These are phyloP conservation scores for Amanita thiersii DNA, from an alignment of 768 basidiomycete genomes.

Conservation along the genomic window DNA sequence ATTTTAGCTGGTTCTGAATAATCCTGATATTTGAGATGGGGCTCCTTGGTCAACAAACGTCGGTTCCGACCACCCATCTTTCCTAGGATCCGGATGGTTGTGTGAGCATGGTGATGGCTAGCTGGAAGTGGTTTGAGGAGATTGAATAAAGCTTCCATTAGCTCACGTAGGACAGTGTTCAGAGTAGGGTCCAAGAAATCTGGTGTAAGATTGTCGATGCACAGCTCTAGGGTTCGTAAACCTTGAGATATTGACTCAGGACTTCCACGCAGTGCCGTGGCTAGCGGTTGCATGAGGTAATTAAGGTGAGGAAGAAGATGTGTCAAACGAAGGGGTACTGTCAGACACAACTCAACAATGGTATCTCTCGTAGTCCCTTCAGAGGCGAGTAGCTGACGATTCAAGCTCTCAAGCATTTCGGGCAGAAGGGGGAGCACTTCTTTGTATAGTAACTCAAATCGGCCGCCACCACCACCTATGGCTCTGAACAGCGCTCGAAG, in stretches of 20 bases:
- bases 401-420: slow-evolving; percentile 93
- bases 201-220: slow-evolving; percentile 96
- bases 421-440: slow-evolving; percentile 94
- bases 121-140: slow-evolving; percentile 86
- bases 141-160: slow-evolving; percentile 91
- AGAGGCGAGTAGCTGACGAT: slow-evolving; percentile 80
- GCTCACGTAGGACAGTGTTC: slow-evolving; percentile 82
- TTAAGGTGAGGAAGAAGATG: slow-evolving; percentile 92
- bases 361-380: slow-evolving; percentile 81
- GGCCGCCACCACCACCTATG: slow-evolving; percentile 85
- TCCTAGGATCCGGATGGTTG: slow-evolving; percentile 91
- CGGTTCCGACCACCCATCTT: slow-evolving; percentile 95
- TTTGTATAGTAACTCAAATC: slow-evolving; percentile 91
- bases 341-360: slow-evolving; percentile 94
- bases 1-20: slow-evolving; percentile 66
- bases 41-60: slow-evolving; percentile 74
- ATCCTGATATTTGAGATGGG: slow-evolving; percentile 61
- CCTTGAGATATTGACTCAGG: slow-evolving; percentile 93
- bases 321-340: slow-evolving; percentile 90
- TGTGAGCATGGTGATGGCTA: slow-evolving; percentile 85
- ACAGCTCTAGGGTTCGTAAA: slow-evolving; percentile 92
- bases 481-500: slow-evolving; percentile 89
- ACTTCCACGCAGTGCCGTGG: slow-evolving; percentile 79
- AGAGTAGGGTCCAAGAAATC: slow-evolving; percentile 97
- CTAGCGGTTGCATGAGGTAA: slow-evolving; percentile 94